These are phyloP conservation scores for Telopea speciosissima DNA, from an alignment of 177 flowering plant genomes.

Conservation along the genomic window DNA sequence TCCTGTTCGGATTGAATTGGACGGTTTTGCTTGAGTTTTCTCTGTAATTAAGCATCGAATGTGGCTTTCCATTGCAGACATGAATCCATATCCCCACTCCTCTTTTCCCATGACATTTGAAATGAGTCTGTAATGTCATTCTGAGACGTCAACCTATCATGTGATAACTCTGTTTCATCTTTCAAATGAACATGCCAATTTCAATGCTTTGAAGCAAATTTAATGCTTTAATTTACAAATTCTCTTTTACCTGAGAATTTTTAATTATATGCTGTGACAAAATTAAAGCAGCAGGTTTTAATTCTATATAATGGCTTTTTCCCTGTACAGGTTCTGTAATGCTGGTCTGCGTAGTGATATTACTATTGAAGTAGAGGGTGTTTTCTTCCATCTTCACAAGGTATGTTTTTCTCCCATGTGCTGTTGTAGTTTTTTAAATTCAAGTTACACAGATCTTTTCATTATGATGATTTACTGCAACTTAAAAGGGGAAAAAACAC, in stretches of 20 bases:
- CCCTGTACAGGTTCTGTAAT: constrained; percentile 53
- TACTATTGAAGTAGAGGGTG: constrained; percentile 45
- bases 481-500: no score
- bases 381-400: constrained; percentile 83
- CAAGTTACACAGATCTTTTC: background rate
- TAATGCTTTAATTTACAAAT: no score
- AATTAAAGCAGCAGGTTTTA: no score
- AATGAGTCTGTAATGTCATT: background rate
- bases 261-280: no score
- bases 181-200: background rate
- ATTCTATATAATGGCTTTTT: background rate
- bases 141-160: background rate
- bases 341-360: constrained; percentile 75
- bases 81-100: background rate
- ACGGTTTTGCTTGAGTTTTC: background rate
- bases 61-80: background rate
- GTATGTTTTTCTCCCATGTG: constrained; percentile 23
- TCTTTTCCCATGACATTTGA: background rate
- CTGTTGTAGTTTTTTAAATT: background rate
- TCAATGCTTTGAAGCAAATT: background rate
- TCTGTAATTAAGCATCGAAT: background rate
- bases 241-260: no score
- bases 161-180: background rate
- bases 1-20: background rate
- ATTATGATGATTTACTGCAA: background rate